phyloP scores from a whole-genome alignment of 202 grass and related monocot genomes.

The Schoenoplectus tabernaemontani region DNA sequence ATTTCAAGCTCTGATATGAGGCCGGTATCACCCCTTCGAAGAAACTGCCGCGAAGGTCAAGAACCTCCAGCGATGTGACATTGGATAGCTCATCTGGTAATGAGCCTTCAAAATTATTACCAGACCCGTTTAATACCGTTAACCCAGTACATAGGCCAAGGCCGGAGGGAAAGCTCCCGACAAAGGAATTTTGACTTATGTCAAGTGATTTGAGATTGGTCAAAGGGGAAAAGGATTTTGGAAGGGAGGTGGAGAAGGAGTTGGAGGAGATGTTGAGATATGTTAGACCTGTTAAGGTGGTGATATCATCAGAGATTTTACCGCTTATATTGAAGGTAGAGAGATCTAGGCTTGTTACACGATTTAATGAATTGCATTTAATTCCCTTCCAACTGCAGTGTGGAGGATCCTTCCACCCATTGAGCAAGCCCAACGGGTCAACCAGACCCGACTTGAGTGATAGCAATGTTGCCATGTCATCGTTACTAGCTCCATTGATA shows the following conservation, averaged over 20 bases:
- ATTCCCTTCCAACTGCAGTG: conserved; percentile 79
- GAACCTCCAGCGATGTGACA: conserved; percentile 47
- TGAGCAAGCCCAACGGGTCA: conserved; percentile 42
- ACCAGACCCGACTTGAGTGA: conserved; percentile 54
- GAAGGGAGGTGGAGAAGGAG: conserved; percentile 51
- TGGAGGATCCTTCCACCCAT: conserved; percentile 43
- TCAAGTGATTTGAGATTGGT: conserved; percentile 49
- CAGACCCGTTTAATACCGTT: conserved; percentile 46
- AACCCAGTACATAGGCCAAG: conserved; percentile 44
- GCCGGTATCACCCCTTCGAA: conserved; percentile 53
- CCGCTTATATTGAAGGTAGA: conserved; percentile 70
- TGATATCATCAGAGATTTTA: conserved; percentile 39
- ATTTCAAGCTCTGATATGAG: conserved; percentile 52
- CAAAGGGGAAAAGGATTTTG: conserved; percentile 44
- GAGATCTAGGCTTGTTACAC: conserved; percentile 52
- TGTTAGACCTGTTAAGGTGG: conserved; percentile 34
- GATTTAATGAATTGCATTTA: conserved; percentile 38
- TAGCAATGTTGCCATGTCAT: conserved; percentile 36
- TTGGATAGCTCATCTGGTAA: conserved; percentile 66
- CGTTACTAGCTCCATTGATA: conserved; percentile 12
- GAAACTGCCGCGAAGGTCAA: conserved; percentile 79
- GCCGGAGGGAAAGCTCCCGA: conserved; percentile 56
- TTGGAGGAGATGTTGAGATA: conserved; percentile 77
- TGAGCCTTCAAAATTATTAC: conserved; percentile 73
- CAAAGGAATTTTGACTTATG: conserved; percentile 72